Evolutionary conservation across 148 eudicot species (phyloP), one percentile per base, ranked within the genome.

Genomic region (Simmondsia chinensis): DNA sequence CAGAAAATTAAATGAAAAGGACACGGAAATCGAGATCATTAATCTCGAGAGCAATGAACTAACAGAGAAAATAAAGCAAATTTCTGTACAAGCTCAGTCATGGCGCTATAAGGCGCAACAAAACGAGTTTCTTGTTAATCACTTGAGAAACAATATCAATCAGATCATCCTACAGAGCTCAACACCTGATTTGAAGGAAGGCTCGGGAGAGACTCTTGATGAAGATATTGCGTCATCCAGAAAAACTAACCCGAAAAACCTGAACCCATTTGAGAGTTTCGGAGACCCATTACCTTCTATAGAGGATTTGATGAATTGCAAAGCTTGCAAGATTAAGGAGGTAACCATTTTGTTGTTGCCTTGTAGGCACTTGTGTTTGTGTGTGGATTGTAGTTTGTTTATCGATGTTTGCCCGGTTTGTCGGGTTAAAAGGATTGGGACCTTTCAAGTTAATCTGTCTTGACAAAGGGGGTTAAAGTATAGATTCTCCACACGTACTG

Each of bases 291-390:
- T 18, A 5, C 9, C 13, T 4, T 31, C 48, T 2, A n/a, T 12
- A 13, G 31, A 42, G 14, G 46, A 57, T 15, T 22, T 30, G 17
- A 28, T 52, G 45, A 50, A 21, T 1, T 73, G 78, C 54, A 68
- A 43, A 35, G 53, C 61, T 17, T 73, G 78, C 59, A 55, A 48
- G 6, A 46, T 41, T 55, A 59, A 64, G 30, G 70, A 63, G 33
- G 63, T 68, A 7, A 59, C 46, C 7, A 35, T 68, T 34, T 48
- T 73, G 63, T 23, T 73, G 36, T 21, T 68, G 47, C 78, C 78
- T n/a, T 73, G 78, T 41, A 48, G 78, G 10, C 78, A 73, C 34
- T 52, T 73, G 47, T 68, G 78, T 23, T 60, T 73, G 23, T 73
- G 78, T 43, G 64, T 20, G 51, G 70, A 73, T 13, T 73, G 78